phyloP scores from a whole-genome alignment of 805 yeast genomes.

The Yarrowia hollandica region DNA sequence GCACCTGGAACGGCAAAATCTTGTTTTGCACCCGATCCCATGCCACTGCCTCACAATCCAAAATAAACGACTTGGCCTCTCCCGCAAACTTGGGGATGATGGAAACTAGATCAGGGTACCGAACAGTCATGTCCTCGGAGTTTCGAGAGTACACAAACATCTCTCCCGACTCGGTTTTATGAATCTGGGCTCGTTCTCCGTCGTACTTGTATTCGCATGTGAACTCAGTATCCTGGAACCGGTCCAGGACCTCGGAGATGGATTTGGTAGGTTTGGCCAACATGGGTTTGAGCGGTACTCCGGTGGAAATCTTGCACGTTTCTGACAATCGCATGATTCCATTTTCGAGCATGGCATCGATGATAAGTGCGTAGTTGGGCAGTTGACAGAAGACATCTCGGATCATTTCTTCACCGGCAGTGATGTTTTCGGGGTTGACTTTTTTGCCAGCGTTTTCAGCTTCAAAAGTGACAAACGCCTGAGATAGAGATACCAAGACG shows the following conservation, averaged over 20 bases:
- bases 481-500: conserved; percentile 78
- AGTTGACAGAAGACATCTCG: conserved; percentile 85
- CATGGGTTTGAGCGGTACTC: conserved; percentile 96
- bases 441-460: conserved; percentile 39
- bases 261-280: conserved; percentile 96
- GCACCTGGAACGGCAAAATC: conserved; percentile 88
- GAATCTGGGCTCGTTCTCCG: conserved; percentile 97
- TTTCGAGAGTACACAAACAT: conserved; percentile 86
- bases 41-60: conserved; percentile 97
- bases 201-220: conserved; percentile 97
- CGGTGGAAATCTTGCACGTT: conserved; percentile 77
- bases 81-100: conserved; percentile 53
- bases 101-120: conserved; percentile 86
- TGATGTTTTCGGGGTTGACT: conserved; percentile 49
- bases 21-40: conserved; percentile 80
- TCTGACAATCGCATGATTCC: conserved; percentile 69
- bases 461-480: conserved; percentile 73
- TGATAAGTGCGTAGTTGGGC: conserved; percentile 84
- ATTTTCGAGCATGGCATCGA: conserved; percentile 59
- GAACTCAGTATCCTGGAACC: conserved; percentile 79
- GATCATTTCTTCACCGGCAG: conserved; percentile 71
- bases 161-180: conserved; percentile 60
- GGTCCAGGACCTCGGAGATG: conserved; percentile 84
- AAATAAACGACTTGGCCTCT: conserved; percentile 58
- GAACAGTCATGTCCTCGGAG: conserved; percentile 93